Evolutionary conservation across 2,329 filamentous ascomycete species (phyloP).

Genomic region (Neonectria punicea): DNA sequence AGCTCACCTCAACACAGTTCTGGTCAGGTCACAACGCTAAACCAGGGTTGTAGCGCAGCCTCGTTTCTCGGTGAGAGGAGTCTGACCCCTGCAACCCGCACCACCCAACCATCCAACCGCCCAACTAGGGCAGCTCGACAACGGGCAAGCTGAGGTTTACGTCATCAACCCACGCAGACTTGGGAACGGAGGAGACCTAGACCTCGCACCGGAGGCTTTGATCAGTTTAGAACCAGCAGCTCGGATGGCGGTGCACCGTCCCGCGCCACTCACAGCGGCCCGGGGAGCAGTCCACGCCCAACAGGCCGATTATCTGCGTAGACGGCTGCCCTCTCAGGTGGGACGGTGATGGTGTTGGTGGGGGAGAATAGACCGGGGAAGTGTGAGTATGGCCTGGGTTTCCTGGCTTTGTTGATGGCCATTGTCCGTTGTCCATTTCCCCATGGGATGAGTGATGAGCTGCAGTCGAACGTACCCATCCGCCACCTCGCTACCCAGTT

Average conservation of each 20-base stretch:
- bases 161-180: constrained; percentile 19
- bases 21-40: constrained; percentile 5
- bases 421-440: background rate
- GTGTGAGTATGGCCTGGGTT: background rate
- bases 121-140: constrained; percentile 1
- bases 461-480: constrained; percentile 8
- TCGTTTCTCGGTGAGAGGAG: constrained; percentile 27
- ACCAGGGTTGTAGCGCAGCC: constrained; percentile 1
- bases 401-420: constrained; percentile 8
- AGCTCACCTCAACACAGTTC: constrained; percentile 23
- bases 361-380: background rate
- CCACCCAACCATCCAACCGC: background rate
- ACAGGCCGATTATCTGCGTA: constrained; percentile 8
- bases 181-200: constrained; percentile 16
- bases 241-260: constrained; percentile 16
- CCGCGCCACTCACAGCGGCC: constrained; percentile 23
- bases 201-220: constrained; percentile 15
- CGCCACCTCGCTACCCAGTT: constrained; percentile 1
- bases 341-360: background rate
- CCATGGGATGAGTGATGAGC: background rate
- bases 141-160: constrained; percentile 13
- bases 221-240: background rate
- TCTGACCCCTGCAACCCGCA: constrained; percentile 5
- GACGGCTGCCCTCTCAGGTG: constrained; percentile 8
- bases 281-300: background rate